Evolutionary conservation across 2,329 filamentous ascomycete genomes (phyloP).

Genomic region (Xylariaceae sp.): DNA sequence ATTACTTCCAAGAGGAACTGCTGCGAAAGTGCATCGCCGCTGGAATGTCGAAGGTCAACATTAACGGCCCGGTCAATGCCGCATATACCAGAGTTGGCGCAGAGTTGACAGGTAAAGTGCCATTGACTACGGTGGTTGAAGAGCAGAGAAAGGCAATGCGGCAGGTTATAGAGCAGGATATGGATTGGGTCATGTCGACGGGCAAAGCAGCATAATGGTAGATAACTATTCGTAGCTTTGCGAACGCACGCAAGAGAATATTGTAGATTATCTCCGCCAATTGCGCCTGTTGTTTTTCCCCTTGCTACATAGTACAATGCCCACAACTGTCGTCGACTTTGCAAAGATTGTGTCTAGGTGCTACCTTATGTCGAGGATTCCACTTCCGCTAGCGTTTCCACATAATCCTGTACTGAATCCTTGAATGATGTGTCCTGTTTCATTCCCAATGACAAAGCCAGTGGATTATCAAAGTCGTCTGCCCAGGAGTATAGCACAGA

Average conservation of each 20-base stretch:
- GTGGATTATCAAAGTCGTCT: conserved; percentile 3
- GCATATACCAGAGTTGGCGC: conserved; percentile 1
- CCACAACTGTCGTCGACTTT: too few species aligned
- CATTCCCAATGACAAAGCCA: conserved; percentile 2
- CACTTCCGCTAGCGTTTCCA: conserved; percentile 1
- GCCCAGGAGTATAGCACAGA: conserved; percentile 2
- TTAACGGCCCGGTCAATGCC: conserved; percentile 4
- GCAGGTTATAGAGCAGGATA: conserved; percentile 6
- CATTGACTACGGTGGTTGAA: conserved; percentile 5
- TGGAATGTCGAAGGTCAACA: conserved; percentile 3
- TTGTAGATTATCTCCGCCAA: too few species aligned
- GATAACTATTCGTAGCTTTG: too few species aligned
- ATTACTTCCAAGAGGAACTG: conserved; percentile 3
- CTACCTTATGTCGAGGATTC: too few species aligned
- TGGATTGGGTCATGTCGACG: conserved; percentile 9
- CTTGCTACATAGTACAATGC: too few species aligned
- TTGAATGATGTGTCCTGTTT: conserved; percentile 4
- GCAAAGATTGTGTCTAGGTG: too few species aligned
- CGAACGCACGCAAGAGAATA: too few species aligned
- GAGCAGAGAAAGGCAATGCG: conserved; percentile 6
- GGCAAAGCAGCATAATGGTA: conserved; percentile 1
- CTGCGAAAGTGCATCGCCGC: conserved; percentile 3
- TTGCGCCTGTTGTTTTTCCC: too few species aligned
- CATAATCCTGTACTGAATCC: conserved; percentile 4
- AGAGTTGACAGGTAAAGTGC: conserved; percentile 2